Conservation (phyloP, 805 yeast species). For the Candida ipomoeae region DNA sequence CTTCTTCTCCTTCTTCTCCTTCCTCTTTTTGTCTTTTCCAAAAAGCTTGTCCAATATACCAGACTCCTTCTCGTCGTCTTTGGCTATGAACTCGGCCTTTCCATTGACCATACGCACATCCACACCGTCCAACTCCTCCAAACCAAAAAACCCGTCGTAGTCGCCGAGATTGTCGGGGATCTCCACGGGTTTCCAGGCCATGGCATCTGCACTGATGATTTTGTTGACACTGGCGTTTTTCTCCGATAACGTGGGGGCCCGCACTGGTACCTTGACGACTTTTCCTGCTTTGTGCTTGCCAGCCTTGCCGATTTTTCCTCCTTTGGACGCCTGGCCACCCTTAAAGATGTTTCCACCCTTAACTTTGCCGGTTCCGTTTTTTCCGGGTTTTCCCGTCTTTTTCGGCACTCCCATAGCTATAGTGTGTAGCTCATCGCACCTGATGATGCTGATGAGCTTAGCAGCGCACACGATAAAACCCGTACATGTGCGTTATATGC, state of each 20-base stretch:
- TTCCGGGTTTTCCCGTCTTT: not conserved
- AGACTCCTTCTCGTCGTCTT: conserved; percentile 28
- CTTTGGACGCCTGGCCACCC: not conserved
- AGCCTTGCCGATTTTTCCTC: conserved; percentile 1
- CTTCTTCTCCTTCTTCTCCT: conserved; percentile 12
- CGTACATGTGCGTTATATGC: too few relatives aligned
- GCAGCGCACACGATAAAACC: too few relatives aligned
- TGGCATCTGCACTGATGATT: conserved; percentile 45
- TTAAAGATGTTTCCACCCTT: too few relatives aligned
- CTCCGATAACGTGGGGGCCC: conserved; percentile 27
- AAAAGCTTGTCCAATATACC: conserved; percentile 22
- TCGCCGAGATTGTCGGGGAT: conserved; percentile 82
- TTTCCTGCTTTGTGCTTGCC: not conserved
- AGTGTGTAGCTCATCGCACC: too few relatives aligned
- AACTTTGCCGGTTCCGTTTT: not conserved
- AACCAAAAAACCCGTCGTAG: conserved; percentile 85
- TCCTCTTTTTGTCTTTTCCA: conserved; percentile 13
- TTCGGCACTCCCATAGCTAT: too few relatives aligned
- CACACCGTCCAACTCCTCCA: conserved; percentile 93
- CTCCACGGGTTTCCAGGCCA: conserved; percentile 78
- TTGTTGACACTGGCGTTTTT: conserved; percentile 30
- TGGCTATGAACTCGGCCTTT: conserved; percentile 48
- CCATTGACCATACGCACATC: conserved; percentile 74
- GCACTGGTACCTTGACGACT: conserved; percentile 7
- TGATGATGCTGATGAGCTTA: too few relatives aligned